These are phyloP conservation scores for Cladosporium sp. DNA, from an alignment of 2,329 filamentous ascomycete species.

Conservation along the genomic window DNA sequence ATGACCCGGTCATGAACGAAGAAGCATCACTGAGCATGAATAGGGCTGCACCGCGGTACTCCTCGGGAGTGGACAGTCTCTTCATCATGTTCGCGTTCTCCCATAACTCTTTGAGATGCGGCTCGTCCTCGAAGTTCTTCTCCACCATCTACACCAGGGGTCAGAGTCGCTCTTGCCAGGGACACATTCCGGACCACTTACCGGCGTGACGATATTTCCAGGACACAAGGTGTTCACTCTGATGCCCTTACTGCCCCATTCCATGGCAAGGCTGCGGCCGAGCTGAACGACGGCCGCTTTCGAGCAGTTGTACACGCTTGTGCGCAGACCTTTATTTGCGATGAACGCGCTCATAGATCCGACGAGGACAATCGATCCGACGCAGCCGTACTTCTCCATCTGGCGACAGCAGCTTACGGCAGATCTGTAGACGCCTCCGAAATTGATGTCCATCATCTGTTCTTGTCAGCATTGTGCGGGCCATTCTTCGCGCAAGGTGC, in stretches of 20 bases:
- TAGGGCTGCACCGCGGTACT: constrained; percentile 28
- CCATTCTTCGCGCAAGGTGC: neutral
- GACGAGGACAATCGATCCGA: constrained; percentile 47
- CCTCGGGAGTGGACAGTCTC: constrained; percentile 25
- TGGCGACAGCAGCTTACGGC: constrained; percentile 46
- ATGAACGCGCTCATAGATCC: constrained; percentile 50
- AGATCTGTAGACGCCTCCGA: constrained; percentile 46
- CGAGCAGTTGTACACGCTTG: constrained; percentile 47
- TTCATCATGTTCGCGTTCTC: constrained; percentile 32
- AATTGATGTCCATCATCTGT: constrained; percentile 47
- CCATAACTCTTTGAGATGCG: constrained; percentile 27
- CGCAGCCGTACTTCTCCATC: constrained; percentile 47
- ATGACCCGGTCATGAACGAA: constrained; percentile 26
- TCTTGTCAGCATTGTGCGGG: neutral
- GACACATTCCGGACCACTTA: constrained; percentile 7
- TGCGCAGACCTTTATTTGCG: constrained; percentile 41
- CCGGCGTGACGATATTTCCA: constrained; percentile 33
- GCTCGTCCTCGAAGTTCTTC: constrained; percentile 29
- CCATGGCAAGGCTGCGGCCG: constrained; percentile 48
- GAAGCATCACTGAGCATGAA: constrained; percentile 29
- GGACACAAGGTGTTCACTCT: constrained; percentile 32
- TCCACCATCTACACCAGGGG: constrained; percentile 25
- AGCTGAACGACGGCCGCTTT: constrained; percentile 54
- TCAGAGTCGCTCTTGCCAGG: neutral
- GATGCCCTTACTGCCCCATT: constrained; percentile 42